Evolutionary conservation across 106 monocot species (phyloP), one percentile per base, ranked within the genome.

Genomic region (Allium cepa): DNA sequence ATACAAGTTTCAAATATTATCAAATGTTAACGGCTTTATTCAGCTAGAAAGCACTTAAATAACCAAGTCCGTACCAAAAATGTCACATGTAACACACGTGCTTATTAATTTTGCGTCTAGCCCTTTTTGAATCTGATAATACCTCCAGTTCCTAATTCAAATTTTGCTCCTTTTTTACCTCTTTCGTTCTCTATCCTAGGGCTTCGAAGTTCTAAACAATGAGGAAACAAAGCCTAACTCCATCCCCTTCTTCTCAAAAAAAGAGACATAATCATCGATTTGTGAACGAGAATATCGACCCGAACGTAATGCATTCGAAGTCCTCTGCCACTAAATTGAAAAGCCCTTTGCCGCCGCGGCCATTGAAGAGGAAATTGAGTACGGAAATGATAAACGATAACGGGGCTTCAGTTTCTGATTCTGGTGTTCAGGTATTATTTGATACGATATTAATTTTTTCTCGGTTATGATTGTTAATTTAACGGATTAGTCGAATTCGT

Each of bases 271-370:
- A 5, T 36, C 36, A 78, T 8, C 79, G 85, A 67, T 36, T 70
- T 17, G 59, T 80, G 46, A 99, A 99, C 81, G 99, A 99, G 83
- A 99, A 99, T 76, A 53, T 93, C 50, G 93, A 99, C 60, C 99
- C 99, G 17, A 73, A 47, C 71, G 8, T 65, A 11, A 57, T 69
- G 17, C 62, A 56, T 14, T 11, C 67, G 45, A 73, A 82, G 3
- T 75, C 82, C 22, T 55, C 17, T 0, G 36, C 71, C 9, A 13
- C 67, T 27, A 84, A 72, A 73, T 81, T 47, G 68, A 82, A 86
- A n/a, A 87, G 84, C 72, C 97, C 87, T 7, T 78, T 99, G 2
- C 93, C 90, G 4, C 90, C 93, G 13, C 90, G 90, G 82, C 72
- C 50, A 7, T 52, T 67, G 15, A 67, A 67, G 67, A 67, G 67